These are phyloP conservation scores for Blastocladiella emersonii DNA, from an alignment of 371 early-diverging fungal species.

Conservation along the genomic window DNA sequence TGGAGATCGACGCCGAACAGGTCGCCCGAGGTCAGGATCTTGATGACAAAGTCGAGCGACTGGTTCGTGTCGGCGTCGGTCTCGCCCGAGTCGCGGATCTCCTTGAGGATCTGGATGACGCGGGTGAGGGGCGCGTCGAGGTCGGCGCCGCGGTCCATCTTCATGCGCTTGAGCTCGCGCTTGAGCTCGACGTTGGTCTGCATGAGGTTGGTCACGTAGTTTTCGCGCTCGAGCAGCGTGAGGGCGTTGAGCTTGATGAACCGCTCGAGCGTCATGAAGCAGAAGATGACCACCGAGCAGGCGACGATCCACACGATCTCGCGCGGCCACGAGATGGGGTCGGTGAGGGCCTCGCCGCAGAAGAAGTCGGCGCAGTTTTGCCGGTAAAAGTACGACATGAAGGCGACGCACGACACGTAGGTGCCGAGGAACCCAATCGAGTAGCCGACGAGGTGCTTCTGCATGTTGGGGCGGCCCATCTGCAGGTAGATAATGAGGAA, in stretches of 20 bases:
- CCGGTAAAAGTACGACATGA: conserved; percentile 17
- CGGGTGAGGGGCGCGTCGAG: conserved; percentile 27
- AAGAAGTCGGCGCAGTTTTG: conserved; percentile 10
- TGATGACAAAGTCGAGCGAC: conserved; percentile 19
- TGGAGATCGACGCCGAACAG: conserved; percentile 23
- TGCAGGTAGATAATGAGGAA: conserved; percentile 25
- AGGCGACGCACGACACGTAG: conserved; percentile 12
- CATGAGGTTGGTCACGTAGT: conserved; percentile 19
- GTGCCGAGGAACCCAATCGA: conserved; percentile 9
- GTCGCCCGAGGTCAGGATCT: conserved; percentile 24
- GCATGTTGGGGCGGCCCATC: conserved; percentile 18
- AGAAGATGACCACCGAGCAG: conserved; percentile 10
- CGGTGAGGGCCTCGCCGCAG: conserved; percentile 15
- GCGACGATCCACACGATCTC: conserved; percentile 18
- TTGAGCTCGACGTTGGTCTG: conserved; percentile 27
- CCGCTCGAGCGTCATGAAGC: conserved; percentile 18
- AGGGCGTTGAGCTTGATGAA: conserved; percentile 25
- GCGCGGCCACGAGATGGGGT: conserved; percentile 10
- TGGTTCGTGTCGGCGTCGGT: conserved; percentile 8
- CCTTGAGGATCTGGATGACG: conserved; percentile 22
- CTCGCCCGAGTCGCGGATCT: conserved; percentile 18
- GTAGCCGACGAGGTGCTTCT: conserved; percentile 17
- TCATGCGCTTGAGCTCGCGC: conserved; percentile 18
- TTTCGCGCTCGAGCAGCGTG: conserved; percentile 24
- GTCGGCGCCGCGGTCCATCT: conserved; percentile 16